Evolutionary conservation across 2,329 filamentous ascomycete genomes (phyloP), one percentile per base, ranked within the genome.

Genomic region (Ophiostoma novo-ulmi): DNA sequence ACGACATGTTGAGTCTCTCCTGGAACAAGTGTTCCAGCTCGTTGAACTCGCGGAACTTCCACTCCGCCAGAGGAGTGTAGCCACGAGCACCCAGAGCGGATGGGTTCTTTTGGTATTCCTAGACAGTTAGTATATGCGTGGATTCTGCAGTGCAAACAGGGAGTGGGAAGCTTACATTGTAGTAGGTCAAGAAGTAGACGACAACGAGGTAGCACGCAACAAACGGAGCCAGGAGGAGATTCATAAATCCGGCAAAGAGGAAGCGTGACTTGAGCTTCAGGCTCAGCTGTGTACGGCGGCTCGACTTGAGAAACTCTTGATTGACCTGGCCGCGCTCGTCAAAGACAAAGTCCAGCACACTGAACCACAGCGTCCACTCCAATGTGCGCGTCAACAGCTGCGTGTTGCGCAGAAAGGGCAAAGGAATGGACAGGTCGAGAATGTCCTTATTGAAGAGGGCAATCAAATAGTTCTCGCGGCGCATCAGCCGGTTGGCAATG

Each of bases 1-100:
- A 93, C 0, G 95, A 97, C 91, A 98, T 96, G 74, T 97, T 94
- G 61, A 94, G 84, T 26, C 95, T 89, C 74, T 94, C 91, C 72
- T 93, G 87, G 76, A 98, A 99, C 1, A 98, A 85, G 79, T 99
- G 95, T 71, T 91, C 90, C 0, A 99, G 85, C 79, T 99, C 95
- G 76, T 99, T 99, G 84, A 98, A 99, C 78, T 98, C 94, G 67
- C 95, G 90, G 74, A 99, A 97, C 76, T 97, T 98, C 95, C 95
- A 99, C 78, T 97, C 91, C 0, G 95, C 95, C 68, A 97, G 86
- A 1, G 93, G 92, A 0, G 94, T 98, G 78, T 97, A 99, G 74
- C 93, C 90, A 58, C 95, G 89, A 20, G 93, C 90, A n/a, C 92
- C 91, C 52, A 97, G 87, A 73, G 93, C 89, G 0, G 92, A 89